Evolutionary conservation across 2,329 filamentous ascomycete species (phyloP), one percentile per base, ranked within the genome.

Genomic region (Aspergillus jensenii): DNA sequence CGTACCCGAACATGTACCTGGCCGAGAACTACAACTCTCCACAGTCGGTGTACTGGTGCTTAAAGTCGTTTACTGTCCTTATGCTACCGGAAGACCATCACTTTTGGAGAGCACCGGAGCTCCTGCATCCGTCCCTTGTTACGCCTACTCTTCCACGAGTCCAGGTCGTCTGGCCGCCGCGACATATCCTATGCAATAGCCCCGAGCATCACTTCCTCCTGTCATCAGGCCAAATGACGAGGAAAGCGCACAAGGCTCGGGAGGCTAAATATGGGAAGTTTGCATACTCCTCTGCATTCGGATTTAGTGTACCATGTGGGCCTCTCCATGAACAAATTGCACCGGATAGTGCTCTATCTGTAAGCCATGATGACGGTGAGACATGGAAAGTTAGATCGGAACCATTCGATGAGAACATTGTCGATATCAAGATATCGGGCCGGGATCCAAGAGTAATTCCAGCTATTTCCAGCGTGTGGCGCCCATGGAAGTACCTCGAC

Each of bases 1-100:
- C 71, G 1, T 78, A 76, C 39, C 74, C 75, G 9, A 84, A 84
- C 60, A 82, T 83, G 78, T 84, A 79, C 62, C 76, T 84, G 75
- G 72, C 74, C 37, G 82, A 85, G 64, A 79, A 83, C 60, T 84
- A 85, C 66, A 84, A 84, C 63, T 84, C 82, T 2, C 81, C 82
- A 0, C 82, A 84, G 59, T 84, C 81, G 0, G 73, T 77, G 0
- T 85, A 84, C 62, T 84, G 82, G 82, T 78, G 76, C 7, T 67
- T 84, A 21, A 84, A 84, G 56, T 77, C 78, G 0, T 75, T 84
- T 3, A 68, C 82, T 1, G 75, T 74, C 0, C 66, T 82, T 0
- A 72, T 70, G 0, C 56, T 84, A 0, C 59, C 70, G 0, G 59
- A 64, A 1, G 59, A 66, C 0, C 71, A 82, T 47, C 64, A 70